A percentile compares a stretch with the other conserved stretches of the same genome.
phyloP scores from a whole-genome alignment of 345 rosid genomes.

The Citrus mangshanensis region DNA sequence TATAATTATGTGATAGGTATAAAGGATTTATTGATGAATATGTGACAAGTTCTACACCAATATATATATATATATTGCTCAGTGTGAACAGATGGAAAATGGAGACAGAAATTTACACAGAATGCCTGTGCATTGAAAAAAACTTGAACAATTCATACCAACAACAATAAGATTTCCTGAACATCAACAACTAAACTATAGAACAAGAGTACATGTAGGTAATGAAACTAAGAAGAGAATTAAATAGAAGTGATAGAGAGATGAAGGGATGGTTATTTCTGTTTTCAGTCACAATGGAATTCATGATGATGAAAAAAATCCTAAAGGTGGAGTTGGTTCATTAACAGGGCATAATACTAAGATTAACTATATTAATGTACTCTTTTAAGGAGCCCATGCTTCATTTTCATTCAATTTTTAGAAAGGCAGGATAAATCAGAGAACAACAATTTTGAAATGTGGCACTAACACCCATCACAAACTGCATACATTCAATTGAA shows the following conservation, averaged over 20 bases:
- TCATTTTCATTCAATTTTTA: background rate
- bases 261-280: background rate
- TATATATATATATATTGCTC: background rate
- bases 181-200: background rate
- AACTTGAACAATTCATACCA: background rate
- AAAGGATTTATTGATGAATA: background rate
- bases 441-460: background rate
- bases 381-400: background rate
- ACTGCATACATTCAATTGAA: background rate
- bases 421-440: background rate
- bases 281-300: background rate
- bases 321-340: background rate
- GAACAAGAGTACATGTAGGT: background rate
- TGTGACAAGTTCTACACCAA: background rate
- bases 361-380: background rate
- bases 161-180: background rate
- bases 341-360: background rate
- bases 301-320: background rate
- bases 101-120: background rate
- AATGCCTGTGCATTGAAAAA: background rate
- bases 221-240: background rate
- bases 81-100: background rate
- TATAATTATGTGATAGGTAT: background rate
- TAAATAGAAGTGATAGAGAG: background rate
- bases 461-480: background rate